Evolutionary conservation across 2,329 filamentous ascomycete species (phyloP), one percentile per base, ranked within the genome.

Genomic region (Talaromyces amestolkiae): DNA sequence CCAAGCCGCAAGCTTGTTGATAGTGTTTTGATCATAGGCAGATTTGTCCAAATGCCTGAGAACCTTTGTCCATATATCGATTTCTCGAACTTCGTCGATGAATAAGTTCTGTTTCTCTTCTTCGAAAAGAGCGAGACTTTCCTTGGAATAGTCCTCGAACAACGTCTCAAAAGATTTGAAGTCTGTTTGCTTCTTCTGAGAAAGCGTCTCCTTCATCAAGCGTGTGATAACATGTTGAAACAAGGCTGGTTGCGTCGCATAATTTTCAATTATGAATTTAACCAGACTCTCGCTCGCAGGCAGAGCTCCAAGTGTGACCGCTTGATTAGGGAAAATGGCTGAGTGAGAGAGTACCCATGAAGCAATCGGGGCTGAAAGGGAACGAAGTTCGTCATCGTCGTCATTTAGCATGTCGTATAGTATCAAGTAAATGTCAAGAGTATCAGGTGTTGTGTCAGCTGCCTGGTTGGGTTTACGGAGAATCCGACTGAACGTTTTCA

Each of bases 21-120:
- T 58, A 9, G 71, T 56, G 10, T 59, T 56, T 5, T 72, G 65
- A 5, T 72, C 65, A 2, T 76, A 71, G 3, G 74, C 67, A 9
- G 58, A 24, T n/a, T 66, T 51, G 3, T 69, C 66, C 3, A 82
- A 65, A 0, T 69, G 66, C 6, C 70, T 67, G 35, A 91, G 78
- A 2, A 86, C 79, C 17, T 75, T 76, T 0, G 83, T 78, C 92
- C 93, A 97, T n/a, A 87, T 75, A 19, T 83, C 79, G 3, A 88
- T 83, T 75, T 97, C 93, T 58, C 88, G 83, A 6, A 92, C 86
- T 70, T 93, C 89, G 75, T 98, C 94, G 59, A 94, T 82, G 76
- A 92, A 98, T n/a, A 97, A 83, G 74, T 99, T 99, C 75, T 96
- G 93, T 75, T 96, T 93, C 78, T 99, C 95, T 64, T 92, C 85